These are phyloP conservation scores for Chaetomium sp. DNA, from an alignment of 2,329 filamentous ascomycete species.

Conservation along the genomic window DNA sequence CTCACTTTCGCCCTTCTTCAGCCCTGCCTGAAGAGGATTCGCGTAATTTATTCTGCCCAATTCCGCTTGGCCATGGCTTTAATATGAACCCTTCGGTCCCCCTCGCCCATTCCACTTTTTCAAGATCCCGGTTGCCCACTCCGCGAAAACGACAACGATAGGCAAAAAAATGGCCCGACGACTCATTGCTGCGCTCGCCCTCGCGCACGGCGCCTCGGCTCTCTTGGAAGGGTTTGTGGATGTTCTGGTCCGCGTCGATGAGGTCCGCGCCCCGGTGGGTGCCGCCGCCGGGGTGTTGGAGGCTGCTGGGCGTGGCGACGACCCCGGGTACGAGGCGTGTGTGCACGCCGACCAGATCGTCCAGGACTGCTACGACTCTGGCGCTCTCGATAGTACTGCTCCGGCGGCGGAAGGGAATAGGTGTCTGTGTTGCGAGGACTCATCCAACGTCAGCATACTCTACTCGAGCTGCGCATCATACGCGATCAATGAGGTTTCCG, in stretches of 20 bases:
- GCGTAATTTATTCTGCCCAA: neutral
- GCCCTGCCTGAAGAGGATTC: too few species aligned
- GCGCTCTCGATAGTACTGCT: conserved; percentile 12
- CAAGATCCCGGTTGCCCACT: too few species aligned
- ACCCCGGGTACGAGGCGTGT: conserved; percentile 17
- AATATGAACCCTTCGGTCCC: neutral
- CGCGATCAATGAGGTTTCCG: conserved; percentile 11
- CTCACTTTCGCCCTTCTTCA: too few species aligned
- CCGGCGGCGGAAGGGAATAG: conserved; percentile 4
- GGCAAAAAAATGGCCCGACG: conserved; percentile 9
- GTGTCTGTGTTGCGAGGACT: conserved; percentile 24
- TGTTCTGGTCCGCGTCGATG: conserved; percentile 11
- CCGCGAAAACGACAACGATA: neutral
- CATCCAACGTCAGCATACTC: conserved; percentile 7
- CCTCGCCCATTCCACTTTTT: neutral
- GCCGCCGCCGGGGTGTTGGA: neutral
- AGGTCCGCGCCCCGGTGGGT: neutral
- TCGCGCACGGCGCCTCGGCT: conserved; percentile 12
- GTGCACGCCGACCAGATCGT: conserved; percentile 12
- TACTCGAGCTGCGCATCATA: conserved; percentile 26
- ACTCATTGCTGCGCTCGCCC: conserved; percentile 11
- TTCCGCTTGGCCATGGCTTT: neutral
- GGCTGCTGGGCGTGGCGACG: conserved; percentile 4
- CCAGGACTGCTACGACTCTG: conserved; percentile 12
- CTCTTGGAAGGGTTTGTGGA: conserved; percentile 14